A percentile compares a stretch with the other conserved stretches of the same genome.
Conservation (phyloP, 352 stramenopile species). For the Pythium phragmiticola region DNA sequence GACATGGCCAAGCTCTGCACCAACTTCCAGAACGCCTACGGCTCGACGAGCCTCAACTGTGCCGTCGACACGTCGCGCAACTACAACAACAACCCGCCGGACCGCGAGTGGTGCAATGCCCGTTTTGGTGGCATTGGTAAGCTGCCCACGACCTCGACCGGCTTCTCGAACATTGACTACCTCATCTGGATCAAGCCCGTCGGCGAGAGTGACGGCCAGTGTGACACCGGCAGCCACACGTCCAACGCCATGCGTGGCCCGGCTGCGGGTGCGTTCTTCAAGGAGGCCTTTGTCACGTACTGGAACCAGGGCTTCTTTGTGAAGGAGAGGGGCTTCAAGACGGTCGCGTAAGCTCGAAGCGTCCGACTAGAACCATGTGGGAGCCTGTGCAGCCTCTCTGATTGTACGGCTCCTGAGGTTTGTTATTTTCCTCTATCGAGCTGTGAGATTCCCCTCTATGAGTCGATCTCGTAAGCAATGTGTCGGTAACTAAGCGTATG, state of each 20-base stretch:
- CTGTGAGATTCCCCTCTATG: no score
- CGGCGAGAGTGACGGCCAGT: slow-evolving; percentile 26
- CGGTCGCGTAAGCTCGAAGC: no score
- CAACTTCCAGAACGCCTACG: slow-evolving; percentile 56
- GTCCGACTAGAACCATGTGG: no score
- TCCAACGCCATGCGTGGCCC: slow-evolving; percentile 41
- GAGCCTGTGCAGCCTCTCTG: no score
- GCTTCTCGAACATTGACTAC: slow-evolving; percentile 59
- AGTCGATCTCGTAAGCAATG: no score
- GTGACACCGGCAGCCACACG: no score
- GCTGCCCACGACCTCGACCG: slow-evolving; percentile 45
- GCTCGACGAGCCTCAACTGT: slow-evolving; percentile 41
- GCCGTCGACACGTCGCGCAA: slow-evolving; percentile 71
- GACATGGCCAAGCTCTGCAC: slow-evolving; percentile 47
- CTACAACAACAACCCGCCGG: slow-evolving; percentile 28
- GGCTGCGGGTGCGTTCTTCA: slow-evolving; percentile 53
- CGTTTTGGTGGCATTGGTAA: slow-evolving; percentile 53
- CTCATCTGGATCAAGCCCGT: slow-evolving; percentile 27
- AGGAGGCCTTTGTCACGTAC: slow-evolving; percentile 48
- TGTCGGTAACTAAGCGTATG: no score
- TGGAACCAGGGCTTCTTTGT: slow-evolving; percentile 62
- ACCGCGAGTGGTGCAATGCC: slow-evolving; percentile 68
- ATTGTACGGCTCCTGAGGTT: no score
- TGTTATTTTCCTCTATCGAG: no score
- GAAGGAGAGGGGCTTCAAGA: no score